Base-by-base conservation (phyloP, 345 rosid genomes). In the Populus deltoides region DNA sequence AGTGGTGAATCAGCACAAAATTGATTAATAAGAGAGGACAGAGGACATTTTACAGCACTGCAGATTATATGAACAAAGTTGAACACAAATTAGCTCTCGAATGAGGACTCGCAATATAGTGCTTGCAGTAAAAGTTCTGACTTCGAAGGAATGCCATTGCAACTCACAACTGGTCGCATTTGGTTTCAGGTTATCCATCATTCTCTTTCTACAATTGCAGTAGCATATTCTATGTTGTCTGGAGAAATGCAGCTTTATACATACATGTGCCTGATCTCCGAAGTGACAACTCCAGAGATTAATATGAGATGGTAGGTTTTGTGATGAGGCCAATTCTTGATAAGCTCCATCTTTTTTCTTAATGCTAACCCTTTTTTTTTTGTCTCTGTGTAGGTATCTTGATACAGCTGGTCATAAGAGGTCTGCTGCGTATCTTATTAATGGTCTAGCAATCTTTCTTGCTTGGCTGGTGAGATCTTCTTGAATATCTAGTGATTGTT, bases 201-300 rank as follows among this genome's bases (percentile, higher is more conserved):
- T 61, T 78, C 78, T 35, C 81, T 82, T 65, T 78, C 84, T 70
- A 75, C 81, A 82, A 78, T 74, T 73, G 78, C 84, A 3, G 81
- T 82, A 62, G 72, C 81, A 38, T 82, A 82, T 75, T 77, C 84
- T 36, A 82, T 82, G 84, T 33, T 82, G 41, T 77, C 81, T 51
- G 84, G 84, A 69, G 84, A 82, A 70, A 76, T 81, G 43, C 84
- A 82, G 84, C 66, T 82, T 78, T 82, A 82, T 70, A 77, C 81
- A 38, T 82, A 74, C 39, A 77, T 82, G 84, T 82, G 84, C 75
- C 84, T 82, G 20, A 49, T 82, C 68, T 82, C 84, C 2, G 84
- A 82, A 70, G 78, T 82, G 72, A 82, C 84, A 24, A 82, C 81
- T 70, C 84, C 84, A 35, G 81, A 82, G 78, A 78, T 82, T 62